These are phyloP conservation scores for Fusarium drepaniforme DNA, from an alignment of 2,329 filamentous ascomycete genomes.

Conservation along the genomic window DNA sequence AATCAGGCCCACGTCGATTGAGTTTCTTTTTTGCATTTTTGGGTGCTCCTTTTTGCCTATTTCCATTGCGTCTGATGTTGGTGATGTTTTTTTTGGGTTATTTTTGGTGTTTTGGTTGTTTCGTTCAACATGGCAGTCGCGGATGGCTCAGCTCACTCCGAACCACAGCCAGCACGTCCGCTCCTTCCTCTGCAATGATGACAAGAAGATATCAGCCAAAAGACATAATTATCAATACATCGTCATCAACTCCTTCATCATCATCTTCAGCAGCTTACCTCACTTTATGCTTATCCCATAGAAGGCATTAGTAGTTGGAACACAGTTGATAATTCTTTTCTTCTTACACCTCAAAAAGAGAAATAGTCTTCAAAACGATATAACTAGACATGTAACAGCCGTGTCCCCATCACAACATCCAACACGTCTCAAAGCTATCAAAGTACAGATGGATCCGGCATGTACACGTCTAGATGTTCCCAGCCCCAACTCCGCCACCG, in stretches of 20 bases:
- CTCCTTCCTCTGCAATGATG: too few species aligned
- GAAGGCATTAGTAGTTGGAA: not conserved
- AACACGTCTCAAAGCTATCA: not conserved
- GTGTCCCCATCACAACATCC: not conserved
- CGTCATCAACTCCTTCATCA: too few species aligned
- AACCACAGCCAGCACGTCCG: not conserved
- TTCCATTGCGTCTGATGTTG: not conserved
- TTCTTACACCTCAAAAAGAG: not conserved
- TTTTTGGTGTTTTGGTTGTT: not conserved
- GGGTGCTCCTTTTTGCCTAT: not conserved
- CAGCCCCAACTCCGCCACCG: constrained; percentile 36
- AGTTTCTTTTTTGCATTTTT: not conserved
- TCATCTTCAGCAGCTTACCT: not conserved
- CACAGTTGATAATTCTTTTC: not conserved
- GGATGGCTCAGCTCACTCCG: not conserved
- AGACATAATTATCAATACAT: too few species aligned
- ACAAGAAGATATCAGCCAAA: too few species aligned
- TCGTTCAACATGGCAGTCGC: not conserved
- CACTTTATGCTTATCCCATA: not conserved
- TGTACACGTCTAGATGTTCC: constrained; percentile 34
- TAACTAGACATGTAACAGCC: not conserved
- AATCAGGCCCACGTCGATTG: constrained; percentile 39
- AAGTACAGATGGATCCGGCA: constrained; percentile 11
- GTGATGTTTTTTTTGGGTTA: not conserved
- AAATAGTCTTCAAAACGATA: not conserved